phyloP scores from a whole-genome alignment of 2,329 filamentous ascomycete species.

The Cladosporium sp. region DNA sequence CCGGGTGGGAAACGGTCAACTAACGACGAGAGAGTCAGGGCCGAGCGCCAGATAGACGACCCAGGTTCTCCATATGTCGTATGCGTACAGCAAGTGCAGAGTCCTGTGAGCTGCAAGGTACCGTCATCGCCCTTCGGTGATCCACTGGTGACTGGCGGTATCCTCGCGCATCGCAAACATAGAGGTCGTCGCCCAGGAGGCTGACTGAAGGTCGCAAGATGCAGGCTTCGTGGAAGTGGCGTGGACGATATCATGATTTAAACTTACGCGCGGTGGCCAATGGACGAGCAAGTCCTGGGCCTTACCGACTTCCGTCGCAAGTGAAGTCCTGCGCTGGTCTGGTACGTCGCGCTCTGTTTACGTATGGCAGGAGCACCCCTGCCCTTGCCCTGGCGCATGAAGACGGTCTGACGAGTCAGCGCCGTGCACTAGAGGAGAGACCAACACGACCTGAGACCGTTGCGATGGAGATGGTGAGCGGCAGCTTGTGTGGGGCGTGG shows the following conservation, averaged over 20 bases:
- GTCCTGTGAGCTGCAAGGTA: neutral
- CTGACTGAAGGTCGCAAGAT: neutral
- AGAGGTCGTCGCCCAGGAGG: neutral
- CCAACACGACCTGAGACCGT: conserved; percentile 6
- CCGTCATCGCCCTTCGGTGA: conserved; percentile 1
- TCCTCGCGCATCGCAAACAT: neutral
- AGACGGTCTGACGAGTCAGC: neutral
- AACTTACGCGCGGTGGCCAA: neutral
- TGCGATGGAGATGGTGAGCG: conserved; percentile 12
- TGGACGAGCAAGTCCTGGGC: neutral
- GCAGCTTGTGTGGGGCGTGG: conserved; percentile 7
- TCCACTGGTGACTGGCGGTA: neutral
- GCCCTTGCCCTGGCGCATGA: neutral
- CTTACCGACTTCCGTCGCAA: conserved; percentile 10
- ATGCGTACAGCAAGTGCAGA: neutral
- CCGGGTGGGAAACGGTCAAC: neutral
- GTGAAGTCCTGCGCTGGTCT: neutral
- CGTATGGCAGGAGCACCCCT: neutral
- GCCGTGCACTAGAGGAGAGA: conserved; percentile 8
- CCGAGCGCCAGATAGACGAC: neutral
- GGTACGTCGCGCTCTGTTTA: too few relatives aligned
- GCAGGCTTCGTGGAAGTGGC: neutral
- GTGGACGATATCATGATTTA: neutral
- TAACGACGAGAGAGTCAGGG: neutral
- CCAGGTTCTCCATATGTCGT: neutral